phyloP scores from a whole-genome alignment of 2,329 filamentous ascomycete species.

The Pestalotiopsis sp. region DNA sequence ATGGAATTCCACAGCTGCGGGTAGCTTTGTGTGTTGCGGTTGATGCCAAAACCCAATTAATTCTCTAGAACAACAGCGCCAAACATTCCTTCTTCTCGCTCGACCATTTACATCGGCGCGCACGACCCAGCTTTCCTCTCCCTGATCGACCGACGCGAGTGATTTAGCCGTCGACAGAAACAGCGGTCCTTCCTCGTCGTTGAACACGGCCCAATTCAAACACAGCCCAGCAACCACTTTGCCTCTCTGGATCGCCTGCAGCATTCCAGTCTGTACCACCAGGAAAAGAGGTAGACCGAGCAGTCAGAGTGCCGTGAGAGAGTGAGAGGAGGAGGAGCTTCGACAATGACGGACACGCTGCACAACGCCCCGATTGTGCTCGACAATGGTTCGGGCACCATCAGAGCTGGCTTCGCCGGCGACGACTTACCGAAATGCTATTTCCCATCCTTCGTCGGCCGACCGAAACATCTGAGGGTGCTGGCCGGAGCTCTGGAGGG shows the following conservation, averaged over 20 bases:
- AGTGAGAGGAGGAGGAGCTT: not conserved
- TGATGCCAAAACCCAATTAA: not conserved
- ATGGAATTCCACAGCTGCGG: not conserved
- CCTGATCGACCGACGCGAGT: too few relatives aligned
- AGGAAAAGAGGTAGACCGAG: not conserved
- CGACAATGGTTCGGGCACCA: constrained; percentile 98
- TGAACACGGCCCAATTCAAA: not conserved
- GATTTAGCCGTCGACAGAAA: not conserved
- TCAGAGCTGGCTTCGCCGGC: constrained; percentile 94
- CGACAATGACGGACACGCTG: constrained; percentile 62
- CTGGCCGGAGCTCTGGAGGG: constrained; percentile 96
- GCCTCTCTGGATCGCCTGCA: not conserved
- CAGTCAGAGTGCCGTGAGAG: not conserved
- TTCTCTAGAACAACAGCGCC: not conserved
- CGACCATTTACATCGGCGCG: not conserved
- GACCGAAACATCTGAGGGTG: constrained; percentile 92
- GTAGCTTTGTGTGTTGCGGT: not conserved
- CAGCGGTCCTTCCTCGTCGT: not conserved
- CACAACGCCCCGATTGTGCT: constrained; percentile 99
- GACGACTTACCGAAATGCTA: constrained; percentile 95
- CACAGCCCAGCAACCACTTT: not conserved
- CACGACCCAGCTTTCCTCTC: not conserved
- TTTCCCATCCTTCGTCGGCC: constrained; percentile 95
- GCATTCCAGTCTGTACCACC: not conserved
- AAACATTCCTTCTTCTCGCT: not conserved